Percentiles rank a stretch among this genome's conserved stretches.
Conservation (phyloP, 306 rosid genomes). For the Vigna mungo region DNA sequence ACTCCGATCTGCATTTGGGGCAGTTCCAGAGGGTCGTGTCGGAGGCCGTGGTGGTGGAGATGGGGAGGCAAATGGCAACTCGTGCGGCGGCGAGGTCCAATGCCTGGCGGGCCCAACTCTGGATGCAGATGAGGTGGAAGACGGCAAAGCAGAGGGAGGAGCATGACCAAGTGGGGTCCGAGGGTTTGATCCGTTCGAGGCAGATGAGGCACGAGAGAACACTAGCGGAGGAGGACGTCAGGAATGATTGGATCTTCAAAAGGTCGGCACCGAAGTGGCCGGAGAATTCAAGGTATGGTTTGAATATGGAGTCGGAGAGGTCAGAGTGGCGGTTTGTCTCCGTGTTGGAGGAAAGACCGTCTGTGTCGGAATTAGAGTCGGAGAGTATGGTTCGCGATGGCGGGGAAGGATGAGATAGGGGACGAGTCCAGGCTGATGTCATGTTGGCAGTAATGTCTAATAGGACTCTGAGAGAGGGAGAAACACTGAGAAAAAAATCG, state of each 20-base stretch:
- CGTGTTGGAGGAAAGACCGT: constrained; percentile 51
- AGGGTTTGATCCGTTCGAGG: constrained; percentile 84
- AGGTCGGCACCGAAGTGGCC: constrained; percentile 76
- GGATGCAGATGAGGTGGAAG: constrained; percentile 89
- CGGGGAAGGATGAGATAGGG: neutral
- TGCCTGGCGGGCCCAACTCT: too few species aligned
- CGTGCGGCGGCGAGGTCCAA: too few species aligned
- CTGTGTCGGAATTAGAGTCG: constrained; percentile 64
- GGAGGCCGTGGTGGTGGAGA: too few species aligned
- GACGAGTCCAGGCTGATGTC: constrained; percentile 12
- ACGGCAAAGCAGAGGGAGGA: constrained; percentile 83
- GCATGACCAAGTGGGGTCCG: constrained; percentile 95
- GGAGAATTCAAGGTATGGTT: constrained; percentile 73
- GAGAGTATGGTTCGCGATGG: constrained; percentile 36
- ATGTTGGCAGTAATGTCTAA: neutral
- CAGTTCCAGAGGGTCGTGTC: too few species aligned
- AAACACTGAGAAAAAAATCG: too few species aligned
- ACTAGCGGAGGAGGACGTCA: constrained; percentile 89
- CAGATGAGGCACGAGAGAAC: constrained; percentile 91
- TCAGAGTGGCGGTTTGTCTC: constrained; percentile 67
- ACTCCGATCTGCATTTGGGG: too few species aligned
- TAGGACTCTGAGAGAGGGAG: neutral
- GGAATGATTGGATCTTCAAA: constrained; percentile 89
- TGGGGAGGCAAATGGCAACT: constrained; percentile 79
- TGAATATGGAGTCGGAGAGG: constrained; percentile 78